These are phyloP conservation scores for Acer negundo DNA, from an alignment of 345 rosid species.

Conservation along the genomic window DNA sequence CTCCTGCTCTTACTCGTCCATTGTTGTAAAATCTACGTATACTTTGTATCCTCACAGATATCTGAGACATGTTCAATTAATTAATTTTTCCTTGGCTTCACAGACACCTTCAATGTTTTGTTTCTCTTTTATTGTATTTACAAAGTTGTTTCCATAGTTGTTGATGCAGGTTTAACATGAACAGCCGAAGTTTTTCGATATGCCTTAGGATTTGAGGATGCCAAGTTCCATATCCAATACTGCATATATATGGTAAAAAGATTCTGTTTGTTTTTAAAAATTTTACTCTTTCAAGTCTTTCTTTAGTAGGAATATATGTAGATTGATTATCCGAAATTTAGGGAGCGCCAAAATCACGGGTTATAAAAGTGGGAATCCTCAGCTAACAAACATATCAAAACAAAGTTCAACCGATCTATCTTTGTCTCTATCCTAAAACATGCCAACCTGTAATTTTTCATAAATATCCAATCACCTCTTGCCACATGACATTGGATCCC, in stretches of 20 bases:
- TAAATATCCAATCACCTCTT: conserved; percentile 19
- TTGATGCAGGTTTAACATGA: not conserved
- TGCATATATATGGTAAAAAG: not conserved
- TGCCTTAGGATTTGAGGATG: not conserved
- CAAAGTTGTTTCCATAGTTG: not conserved
- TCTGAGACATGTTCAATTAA: conserved; percentile 18
- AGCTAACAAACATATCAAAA: conserved; percentile 27
- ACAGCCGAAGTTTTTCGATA: not conserved
- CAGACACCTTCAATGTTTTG: not conserved
- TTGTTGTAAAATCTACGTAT: conserved; percentile 27
- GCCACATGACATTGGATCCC: conserved; percentile 36
- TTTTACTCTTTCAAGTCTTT: not conserved
- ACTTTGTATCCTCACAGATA: conserved; percentile 15
- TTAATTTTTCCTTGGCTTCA: conserved; percentile 7
- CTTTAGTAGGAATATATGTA: not conserved
- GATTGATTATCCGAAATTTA: conserved; percentile 14
- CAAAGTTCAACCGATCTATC: conserved; percentile 32
- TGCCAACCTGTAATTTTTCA: conserved; percentile 46
- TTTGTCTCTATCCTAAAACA: conserved; percentile 29
- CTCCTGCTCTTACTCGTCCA: conserved; percentile 14
- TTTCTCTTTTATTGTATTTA: conserved; percentile 2
- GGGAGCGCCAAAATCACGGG: conserved; percentile 30
- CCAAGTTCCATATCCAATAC: not conserved
- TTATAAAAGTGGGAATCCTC: conserved; percentile 13
- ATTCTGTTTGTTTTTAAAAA: not conserved